Evolutionary conservation across 1,139 yeast species (phyloP).

Genomic region (Candida sp.): DNA sequence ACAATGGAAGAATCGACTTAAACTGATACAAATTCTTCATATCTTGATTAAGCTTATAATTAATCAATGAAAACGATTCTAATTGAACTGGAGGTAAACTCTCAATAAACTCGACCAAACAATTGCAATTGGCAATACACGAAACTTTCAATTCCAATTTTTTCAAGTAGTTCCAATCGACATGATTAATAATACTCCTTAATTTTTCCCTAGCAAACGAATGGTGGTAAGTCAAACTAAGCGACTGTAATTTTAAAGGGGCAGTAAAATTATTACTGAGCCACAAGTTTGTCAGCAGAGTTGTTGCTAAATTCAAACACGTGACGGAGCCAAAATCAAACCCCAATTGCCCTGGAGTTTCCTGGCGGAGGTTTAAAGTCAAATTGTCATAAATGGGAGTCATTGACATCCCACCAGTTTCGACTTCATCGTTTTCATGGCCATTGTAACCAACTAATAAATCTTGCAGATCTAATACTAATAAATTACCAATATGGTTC

Average conservation of each 20-base stretch:
- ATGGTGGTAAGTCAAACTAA: background rate
- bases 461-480: conserved; percentile 11
- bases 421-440: conserved; percentile 17
- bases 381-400: conserved; percentile 8
- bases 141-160: conserved; percentile 21
- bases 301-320: background rate
- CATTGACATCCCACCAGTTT: conserved; percentile 9
- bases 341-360: background rate
- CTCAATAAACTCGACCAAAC: conserved; percentile 18
- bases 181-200: conserved; percentile 9
- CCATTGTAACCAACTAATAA: conserved; percentile 3
- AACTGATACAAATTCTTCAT: conserved; percentile 19
- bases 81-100: conserved; percentile 8
- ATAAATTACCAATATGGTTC: conserved; percentile 9
- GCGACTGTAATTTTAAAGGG: background rate
- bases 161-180: conserved; percentile 9
- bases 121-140: conserved; percentile 19
- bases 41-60: conserved; percentile 19
- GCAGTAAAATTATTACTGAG: conserved; percentile 5
- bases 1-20: conserved; percentile 7
- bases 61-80: conserved; percentile 17
- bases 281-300: background rate
- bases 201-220: background rate
- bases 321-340: background rate
- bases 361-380: background rate